Evolutionary conservation across 139 green algal species (phyloP).

Genomic region (Chlorella vulgaris): DNA sequence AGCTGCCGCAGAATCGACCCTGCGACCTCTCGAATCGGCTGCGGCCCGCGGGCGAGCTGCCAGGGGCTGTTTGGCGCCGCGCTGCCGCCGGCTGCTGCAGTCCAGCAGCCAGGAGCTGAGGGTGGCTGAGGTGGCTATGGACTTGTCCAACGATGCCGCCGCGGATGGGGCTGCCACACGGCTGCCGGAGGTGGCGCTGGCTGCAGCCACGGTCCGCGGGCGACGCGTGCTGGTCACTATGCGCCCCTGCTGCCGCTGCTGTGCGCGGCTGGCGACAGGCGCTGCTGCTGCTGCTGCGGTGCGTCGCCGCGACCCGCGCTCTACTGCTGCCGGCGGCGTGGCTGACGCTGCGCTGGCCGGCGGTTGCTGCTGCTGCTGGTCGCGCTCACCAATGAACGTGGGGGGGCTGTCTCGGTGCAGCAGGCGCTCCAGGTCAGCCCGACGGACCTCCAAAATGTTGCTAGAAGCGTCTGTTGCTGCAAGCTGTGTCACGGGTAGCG

Average conservation of each 20-base stretch:
- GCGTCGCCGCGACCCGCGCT: background rate
- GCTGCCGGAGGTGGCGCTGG: background rate
- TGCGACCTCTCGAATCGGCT: background rate
- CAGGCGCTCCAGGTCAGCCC: slow-evolving; percentile 11
- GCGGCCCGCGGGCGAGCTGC: background rate
- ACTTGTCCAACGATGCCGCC: background rate
- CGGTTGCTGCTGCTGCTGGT: background rate
- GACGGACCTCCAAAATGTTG: slow-evolving; percentile 9
- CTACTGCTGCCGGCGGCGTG: background rate
- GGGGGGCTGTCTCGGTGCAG: background rate
- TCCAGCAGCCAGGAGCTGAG: slow-evolving; percentile 5
- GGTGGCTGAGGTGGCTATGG: background rate
- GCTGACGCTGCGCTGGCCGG: background rate
- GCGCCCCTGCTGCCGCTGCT: background rate
- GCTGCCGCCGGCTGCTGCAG: slow-evolving; percentile 7
- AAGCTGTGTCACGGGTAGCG: background rate
- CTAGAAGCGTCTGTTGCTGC: background rate
- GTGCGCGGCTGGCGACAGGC: background rate
- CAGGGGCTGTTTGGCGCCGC: background rate
- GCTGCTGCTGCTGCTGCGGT: background rate
- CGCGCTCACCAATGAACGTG: background rate
- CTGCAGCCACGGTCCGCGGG: background rate
- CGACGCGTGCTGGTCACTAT: slow-evolving; percentile 13
- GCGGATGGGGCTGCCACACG: background rate
- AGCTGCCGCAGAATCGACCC: background rate